Evolutionary conservation across 192 early-diverging fungal genomes (phyloP).

Genomic region (Diversispora epigaea): DNA sequence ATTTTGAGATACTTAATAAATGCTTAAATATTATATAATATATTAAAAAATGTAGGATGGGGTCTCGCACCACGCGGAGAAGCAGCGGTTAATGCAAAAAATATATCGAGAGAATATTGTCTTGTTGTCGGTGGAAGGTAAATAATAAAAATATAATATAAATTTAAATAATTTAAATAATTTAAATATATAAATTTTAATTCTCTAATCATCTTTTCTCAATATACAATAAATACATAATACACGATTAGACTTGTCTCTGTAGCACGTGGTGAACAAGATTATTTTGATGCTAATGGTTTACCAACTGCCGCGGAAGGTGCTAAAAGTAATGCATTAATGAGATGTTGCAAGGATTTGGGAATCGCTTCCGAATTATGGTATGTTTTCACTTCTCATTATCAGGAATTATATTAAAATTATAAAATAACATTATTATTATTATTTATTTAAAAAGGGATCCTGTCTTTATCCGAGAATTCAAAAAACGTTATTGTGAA

Average conservation of each 20-base stretch:
- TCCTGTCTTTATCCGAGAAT: slow-evolving; percentile 82
- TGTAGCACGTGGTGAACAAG: slow-evolving; percentile 92
- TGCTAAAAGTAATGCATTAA: slow-evolving; percentile 88
- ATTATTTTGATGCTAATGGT: slow-evolving; percentile 75
- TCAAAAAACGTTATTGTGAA: slow-evolving; percentile 78
- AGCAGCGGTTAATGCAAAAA: slow-evolving; percentile 76
- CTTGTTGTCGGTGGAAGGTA: slow-evolving; percentile 82
- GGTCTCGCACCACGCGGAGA: slow-evolving; percentile 86
- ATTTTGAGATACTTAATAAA: not conserved
- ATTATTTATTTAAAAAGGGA: slow-evolving; percentile 56
- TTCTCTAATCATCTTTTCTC: not conserved
- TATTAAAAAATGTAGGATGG: slow-evolving; percentile 50
- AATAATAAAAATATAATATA: too few relatives aligned
- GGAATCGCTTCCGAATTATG: slow-evolving; percentile 89
- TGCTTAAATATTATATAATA: too few relatives aligned
- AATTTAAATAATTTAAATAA: not conserved
- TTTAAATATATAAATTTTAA: not conserved
- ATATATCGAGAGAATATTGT: slow-evolving; percentile 89
- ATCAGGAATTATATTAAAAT: not conserved
- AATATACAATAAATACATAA: not conserved
- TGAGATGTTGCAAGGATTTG: slow-evolving; percentile 97
- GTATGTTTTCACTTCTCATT: slow-evolving; percentile 37
- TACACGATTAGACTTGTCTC: slow-evolving; percentile 58
- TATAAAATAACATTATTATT: too few relatives aligned
- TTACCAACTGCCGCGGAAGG: slow-evolving; percentile 85